These are phyloP conservation scores for Juglanconis juglandina DNA, from an alignment of 2,329 filamentous ascomycete species.

Conservation along the genomic window DNA sequence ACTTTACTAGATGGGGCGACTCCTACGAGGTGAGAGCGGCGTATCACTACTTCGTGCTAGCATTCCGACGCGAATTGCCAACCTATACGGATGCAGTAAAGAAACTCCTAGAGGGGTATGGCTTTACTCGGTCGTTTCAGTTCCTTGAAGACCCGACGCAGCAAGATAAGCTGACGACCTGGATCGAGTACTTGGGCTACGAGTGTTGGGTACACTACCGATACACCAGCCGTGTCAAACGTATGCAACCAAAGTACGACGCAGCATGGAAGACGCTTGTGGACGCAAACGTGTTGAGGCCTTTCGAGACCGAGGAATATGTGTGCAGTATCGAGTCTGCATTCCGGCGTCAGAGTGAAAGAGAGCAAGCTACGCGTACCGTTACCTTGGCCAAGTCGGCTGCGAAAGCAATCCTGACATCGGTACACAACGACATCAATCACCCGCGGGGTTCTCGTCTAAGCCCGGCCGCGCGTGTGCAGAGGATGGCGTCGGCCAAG, in stretches of 20 bases:
- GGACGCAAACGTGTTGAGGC: slow-evolving; percentile 28
- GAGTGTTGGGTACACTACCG: slow-evolving; percentile 20
- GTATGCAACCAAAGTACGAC: slow-evolving; percentile 24
- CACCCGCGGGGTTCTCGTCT: slow-evolving; percentile 12
- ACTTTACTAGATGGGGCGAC: too few species aligned
- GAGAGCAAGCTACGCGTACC: slow-evolving; percentile 18
- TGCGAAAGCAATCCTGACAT: slow-evolving; percentile 15
- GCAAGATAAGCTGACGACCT: slow-evolving; percentile 34
- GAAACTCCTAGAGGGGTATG: slow-evolving; percentile 26
- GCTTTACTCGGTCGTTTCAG: slow-evolving; percentile 27
- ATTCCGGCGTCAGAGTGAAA: slow-evolving; percentile 17
- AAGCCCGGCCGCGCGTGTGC: slow-evolving; percentile 8
- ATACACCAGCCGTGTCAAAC: slow-evolving; percentile 20
- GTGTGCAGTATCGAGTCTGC: slow-evolving; percentile 15
- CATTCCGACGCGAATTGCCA: neutral
- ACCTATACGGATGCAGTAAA: slow-evolving; percentile 26
- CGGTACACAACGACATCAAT: slow-evolving; percentile 1
- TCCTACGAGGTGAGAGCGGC: too few species aligned
- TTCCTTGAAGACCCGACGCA: slow-evolving; percentile 26
- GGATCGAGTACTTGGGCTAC: slow-evolving; percentile 37
- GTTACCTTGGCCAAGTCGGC: slow-evolving; percentile 15
- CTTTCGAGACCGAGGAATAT: slow-evolving; percentile 27
- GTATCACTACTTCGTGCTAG: slow-evolving; percentile 18
- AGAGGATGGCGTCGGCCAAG: slow-evolving; percentile 18
- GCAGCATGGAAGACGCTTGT: slow-evolving; percentile 31